Percentiles rank a stretch among this genome's conserved stretches.
Conservation (phyloP, 176 grass and related monocot species). For the Echinochloa phyllopogon region DNA sequence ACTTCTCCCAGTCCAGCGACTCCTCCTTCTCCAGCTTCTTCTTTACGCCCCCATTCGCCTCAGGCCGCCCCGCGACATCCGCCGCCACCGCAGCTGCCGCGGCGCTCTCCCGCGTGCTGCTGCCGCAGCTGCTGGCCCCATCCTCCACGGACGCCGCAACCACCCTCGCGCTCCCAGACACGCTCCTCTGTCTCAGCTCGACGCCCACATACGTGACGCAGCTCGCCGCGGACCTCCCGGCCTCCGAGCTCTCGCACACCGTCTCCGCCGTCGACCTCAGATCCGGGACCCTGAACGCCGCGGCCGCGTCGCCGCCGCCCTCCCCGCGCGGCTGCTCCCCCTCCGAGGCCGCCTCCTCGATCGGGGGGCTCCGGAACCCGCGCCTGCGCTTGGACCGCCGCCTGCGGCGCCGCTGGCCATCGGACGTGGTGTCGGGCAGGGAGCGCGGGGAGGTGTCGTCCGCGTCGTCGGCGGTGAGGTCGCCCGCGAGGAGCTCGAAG, state of each 20-base stretch:
- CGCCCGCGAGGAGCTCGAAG: constrained; percentile 80
- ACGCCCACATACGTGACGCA: constrained; percentile 66
- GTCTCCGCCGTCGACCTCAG: constrained; percentile 55
- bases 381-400: constrained; percentile 64
- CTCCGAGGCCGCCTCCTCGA: constrained; percentile 36
- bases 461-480: constrained; percentile 44
- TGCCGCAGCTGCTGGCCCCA: constrained; percentile 63
- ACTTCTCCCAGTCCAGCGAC: constrained; percentile 86
- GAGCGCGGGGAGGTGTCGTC: constrained; percentile 46
- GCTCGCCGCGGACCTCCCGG: constrained; percentile 57
- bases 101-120: constrained; percentile 50
- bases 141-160: constrained; percentile 29
- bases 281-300: constrained; percentile 45
- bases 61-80: constrained; percentile 41
- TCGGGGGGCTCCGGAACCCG: constrained; percentile 47
- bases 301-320: neutral
- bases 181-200: constrained; percentile 89
- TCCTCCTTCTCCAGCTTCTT: constrained; percentile 80
- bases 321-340: constrained; percentile 32
- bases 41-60: constrained; percentile 52
- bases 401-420: constrained; percentile 36
- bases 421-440: constrained; percentile 33
- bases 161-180: constrained; percentile 47
- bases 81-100: constrained; percentile 37
- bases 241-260: constrained; percentile 54